Percentiles rank a stretch among this genome's conserved stretches.
Evolutionary conservation across 2,329 filamentous ascomycete species (phyloP).

Genomic region (Aureobasidium sp.): DNA sequence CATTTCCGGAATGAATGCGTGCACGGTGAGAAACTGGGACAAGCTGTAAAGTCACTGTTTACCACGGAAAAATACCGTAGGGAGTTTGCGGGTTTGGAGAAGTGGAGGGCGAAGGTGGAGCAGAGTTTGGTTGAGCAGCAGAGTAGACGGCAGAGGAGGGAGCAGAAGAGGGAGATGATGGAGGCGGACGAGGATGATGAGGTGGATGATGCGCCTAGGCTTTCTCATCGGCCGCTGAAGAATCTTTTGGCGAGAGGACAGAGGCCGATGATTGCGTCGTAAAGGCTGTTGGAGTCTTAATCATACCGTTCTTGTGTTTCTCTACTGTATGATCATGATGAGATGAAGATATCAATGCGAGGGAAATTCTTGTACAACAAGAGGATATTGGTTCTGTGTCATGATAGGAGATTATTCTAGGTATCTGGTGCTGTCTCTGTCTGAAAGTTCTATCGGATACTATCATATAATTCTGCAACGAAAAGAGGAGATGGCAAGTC

Average conservation of each 20-base stretch:
- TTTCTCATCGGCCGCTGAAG: background rate
- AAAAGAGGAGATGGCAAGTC: background rate
- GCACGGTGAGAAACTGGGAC: constrained; percentile 19
- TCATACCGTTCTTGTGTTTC: too few relatives aligned
- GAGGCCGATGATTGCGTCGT: background rate
- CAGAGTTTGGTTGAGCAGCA: background rate
- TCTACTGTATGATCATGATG: too few relatives aligned
- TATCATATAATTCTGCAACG: background rate
- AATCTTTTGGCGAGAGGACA: too few relatives aligned
- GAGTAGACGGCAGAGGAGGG: background rate
- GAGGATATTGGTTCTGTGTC: background rate
- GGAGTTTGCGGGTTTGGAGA: constrained; percentile 24
- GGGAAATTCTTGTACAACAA: background rate
- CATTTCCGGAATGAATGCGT: constrained; percentile 22
- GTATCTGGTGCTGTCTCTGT: background rate
- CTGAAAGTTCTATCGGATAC: background rate
- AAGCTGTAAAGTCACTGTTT: constrained; percentile 25
- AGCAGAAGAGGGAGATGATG: background rate
- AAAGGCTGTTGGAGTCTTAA: too few relatives aligned
- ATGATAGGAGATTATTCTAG: background rate
- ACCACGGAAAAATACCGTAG: constrained; percentile 31
- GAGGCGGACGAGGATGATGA: background rate
- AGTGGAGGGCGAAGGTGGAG: constrained; percentile 16
- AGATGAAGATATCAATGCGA: too few relatives aligned
- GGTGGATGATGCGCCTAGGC: background rate